Evolutionary conservation across 805 yeast species (phyloP), one percentile per base, ranked within the genome.

Genomic region (Nakazawaea molendinolei): DNA sequence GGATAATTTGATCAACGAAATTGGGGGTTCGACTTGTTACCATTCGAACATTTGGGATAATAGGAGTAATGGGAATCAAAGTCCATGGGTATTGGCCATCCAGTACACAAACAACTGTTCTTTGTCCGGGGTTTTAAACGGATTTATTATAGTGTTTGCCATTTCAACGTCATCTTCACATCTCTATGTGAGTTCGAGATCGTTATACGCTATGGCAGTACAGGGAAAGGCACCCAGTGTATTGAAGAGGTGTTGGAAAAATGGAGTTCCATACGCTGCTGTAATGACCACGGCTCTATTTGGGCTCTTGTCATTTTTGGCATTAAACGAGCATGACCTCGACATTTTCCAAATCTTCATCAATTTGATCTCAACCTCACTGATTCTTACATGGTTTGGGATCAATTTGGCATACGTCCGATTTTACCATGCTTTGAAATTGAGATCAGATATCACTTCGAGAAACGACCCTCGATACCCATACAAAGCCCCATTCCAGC

Each of bases 351-450:
- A 74, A 41, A 73, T 79, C 46, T 59, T 84, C 40, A 71, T 82
- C 6, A 76, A 77, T 45, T 66, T 84, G 23, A 71, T 84, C 35
- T 76, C 89, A 3, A 74, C 89, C 0, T 71, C 89, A 1, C 89
- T 87, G 0, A 71, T 86, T 36, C 57, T 86, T 23, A 86, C 83
- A 28, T 86, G 95, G 95, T 67, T 69, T 40, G 75, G 79, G 6
- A 75, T 75, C 79, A 70, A 77, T 45, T 53, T 75, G 13, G 61
- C 79, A 5, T 75, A 60, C 44, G 60, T 75, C 21, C 44, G 82
- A 26, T 75, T 74, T 42, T 75, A 66, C 48, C 65, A 65, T 44
- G 81, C 79, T 0, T 55, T 75, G 41, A 64, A 70, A 41, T 51
- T 60, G 30, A 50, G 82, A 35, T 77, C 79, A 0, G 82, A 75